Base-by-base conservation (phyloP, 345 rosid genomes). In the Eucalyptus pumila region DNA sequence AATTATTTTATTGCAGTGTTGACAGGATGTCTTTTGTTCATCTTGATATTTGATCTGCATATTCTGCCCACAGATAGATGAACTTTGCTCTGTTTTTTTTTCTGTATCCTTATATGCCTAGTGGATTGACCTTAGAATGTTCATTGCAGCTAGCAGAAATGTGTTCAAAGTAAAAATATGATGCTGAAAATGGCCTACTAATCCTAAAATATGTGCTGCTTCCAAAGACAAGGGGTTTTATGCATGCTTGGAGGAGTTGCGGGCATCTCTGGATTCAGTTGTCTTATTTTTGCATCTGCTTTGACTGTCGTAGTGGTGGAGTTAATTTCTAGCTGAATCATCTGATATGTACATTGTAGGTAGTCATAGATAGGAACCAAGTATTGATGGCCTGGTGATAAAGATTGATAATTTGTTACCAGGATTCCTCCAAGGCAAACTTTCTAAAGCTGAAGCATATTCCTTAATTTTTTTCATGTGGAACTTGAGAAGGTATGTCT, bases 161-260 rank as follows among this genome's bases (percentile, higher is more conserved):
- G 98, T 91, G 88, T 89, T 44, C 85, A 93, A 88, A 97, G 95
- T 89, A 65, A 94, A 93, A 94, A 32, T 92, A 91, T 88, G 98
- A 97, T 50, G 93, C 94, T 86, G 96, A 95, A 54, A 91, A 94
- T 91, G 95, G 94, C 80, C 90, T 95, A n/a, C 97, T 96, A 11
- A 11, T 94, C 85, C 94, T 97, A 67, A 93, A 93, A 51, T 89
- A 95, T 40, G 95, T 95, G 86, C 89, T 96, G 90, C 95, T 96
- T 91, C 97, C 98, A 30, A 94, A 94, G 88, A 94, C 97, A 45
- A 96, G 94, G 92, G 97, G 99, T 54, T 97, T n/a, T 89, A 88
- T 89, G 94, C 96, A 65, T 94, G 97, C 92, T 90, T 95, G 91
- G 95, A 91, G 88, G 96, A 95, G 45, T 60, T 97, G 93, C 91